Evolutionary conservation across 2,329 filamentous ascomycete genomes (phyloP).

Genomic region (Pyrenochaeta sp.): DNA sequence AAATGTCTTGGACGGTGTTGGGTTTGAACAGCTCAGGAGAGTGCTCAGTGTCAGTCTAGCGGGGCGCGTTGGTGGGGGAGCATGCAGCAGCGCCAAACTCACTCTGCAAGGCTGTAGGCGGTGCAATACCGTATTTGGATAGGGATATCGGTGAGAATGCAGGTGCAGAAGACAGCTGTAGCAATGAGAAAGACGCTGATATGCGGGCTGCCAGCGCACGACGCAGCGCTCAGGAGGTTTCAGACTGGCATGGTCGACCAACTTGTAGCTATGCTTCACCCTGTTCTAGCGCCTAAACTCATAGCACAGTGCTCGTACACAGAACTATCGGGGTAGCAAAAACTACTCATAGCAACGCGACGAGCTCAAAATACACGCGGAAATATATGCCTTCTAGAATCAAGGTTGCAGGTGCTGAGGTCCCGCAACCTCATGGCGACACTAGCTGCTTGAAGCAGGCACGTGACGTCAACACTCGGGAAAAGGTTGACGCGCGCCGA

Average conservation of each 20-base stretch:
- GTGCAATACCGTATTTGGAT: neutral
- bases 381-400: neutral
- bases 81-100: slow-evolving; percentile 30
- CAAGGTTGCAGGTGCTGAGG: neutral
- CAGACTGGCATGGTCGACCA: slow-evolving; percentile 17
- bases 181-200: neutral
- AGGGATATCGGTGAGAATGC: neutral
- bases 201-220: slow-evolving; percentile 7
- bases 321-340: neutral
- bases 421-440: slow-evolving; percentile 3
- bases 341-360: neutral
- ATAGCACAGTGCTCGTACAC: slow-evolving; percentile 12
- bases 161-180: neutral
- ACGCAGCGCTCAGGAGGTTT: slow-evolving; percentile 30
- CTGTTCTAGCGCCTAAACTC: slow-evolving; percentile 24
- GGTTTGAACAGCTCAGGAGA: slow-evolving; percentile 30
- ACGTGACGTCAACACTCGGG: slow-evolving; percentile 24
- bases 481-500: slow-evolving; percentile 33
- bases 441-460: slow-evolving; percentile 12
- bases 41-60: slow-evolving; percentile 30
- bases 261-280: slow-evolving; percentile 31
- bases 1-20: slow-evolving; percentile 27
- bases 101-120: slow-evolving; percentile 26
- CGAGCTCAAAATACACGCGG: no score
- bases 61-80: slow-evolving; percentile 36